phyloP scores from a whole-genome alignment of 371 early-diverging fungal genomes.

The Mucor plumbeus region DNA sequence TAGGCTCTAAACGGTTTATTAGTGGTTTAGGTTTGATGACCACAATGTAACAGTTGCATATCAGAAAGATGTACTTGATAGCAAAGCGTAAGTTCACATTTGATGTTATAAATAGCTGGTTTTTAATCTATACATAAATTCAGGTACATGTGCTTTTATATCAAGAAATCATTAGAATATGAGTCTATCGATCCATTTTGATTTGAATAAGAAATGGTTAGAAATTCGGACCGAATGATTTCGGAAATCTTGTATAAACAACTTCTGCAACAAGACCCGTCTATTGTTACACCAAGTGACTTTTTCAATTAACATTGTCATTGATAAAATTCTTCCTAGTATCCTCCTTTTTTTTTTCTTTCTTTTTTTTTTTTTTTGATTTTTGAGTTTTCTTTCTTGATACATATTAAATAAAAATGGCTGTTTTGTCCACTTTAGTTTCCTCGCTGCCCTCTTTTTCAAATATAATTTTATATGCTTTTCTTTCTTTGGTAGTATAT shows the following conservation, averaged over 20 bases:
- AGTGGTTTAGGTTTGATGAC: conserved; percentile 96
- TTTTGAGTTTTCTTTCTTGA: not conserved
- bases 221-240: conserved; percentile 11
- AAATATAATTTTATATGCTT: conserved; percentile 33
- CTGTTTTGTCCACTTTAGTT: conserved; percentile 30
- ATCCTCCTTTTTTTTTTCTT: not conserved
- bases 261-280: conserved; percentile 26
- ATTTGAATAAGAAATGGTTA: conserved; percentile 14
- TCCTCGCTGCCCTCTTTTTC: conserved; percentile 25
- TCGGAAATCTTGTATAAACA: not conserved
- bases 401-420: conserved; percentile 22
- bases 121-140: not conserved
- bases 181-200: conserved; percentile 22
- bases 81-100: conserved; percentile 68
- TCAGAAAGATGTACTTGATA: conserved; percentile 77
- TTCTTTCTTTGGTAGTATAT: conserved; percentile 34
- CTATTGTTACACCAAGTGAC: conserved; percentile 19
- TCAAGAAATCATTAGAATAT: conserved; percentile 73
- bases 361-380: conserved; percentile 1
- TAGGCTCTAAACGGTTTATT: not conserved
- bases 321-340: not conserved
- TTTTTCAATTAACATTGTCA: not conserved
- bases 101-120: not conserved
- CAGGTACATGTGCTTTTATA: conserved; percentile 92
- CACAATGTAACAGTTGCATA: conserved; percentile 74